These are phyloP conservation scores for Marasmius fiardii DNA, from an alignment of 1,284 basidiomycete genomes.

Conservation along the genomic window DNA sequence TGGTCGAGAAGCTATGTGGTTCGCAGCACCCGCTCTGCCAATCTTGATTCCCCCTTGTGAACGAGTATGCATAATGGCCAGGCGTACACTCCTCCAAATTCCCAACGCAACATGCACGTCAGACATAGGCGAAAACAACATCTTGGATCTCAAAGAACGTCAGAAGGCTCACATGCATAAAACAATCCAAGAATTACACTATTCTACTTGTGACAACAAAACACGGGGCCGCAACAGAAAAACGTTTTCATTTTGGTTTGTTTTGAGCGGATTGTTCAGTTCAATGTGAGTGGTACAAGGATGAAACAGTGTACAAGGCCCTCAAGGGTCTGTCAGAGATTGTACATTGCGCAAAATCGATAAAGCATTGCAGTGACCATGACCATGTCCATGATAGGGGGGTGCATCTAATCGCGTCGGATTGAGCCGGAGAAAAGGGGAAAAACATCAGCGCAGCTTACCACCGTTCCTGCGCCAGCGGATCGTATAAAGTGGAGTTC, in stretches of 20 bases:
- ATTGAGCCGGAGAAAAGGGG: neutral
- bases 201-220: no score
- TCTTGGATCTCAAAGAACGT: no score
- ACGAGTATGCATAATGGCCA: no score
- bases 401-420: slow-evolving; percentile 59
- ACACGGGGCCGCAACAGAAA: neutral
- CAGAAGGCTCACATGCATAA: no score
- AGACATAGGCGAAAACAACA: no score
- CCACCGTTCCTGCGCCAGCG: slow-evolving; percentile 77
- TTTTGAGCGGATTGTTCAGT: neutral
- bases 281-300: neutral
- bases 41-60: no score
- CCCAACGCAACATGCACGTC: no score
- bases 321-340: slow-evolving; percentile 42
- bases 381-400: slow-evolving; percentile 83
- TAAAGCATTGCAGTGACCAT: slow-evolving; percentile 81
- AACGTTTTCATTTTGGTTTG: no score
- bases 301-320: neutral
- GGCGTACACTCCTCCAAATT: no score
- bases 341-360: slow-evolving; percentile 69
- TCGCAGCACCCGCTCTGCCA: no score
- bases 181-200: no score
- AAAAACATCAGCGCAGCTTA: slow-evolving; percentile 35
- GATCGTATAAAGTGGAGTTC: slow-evolving; percentile 77
- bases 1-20: no score